phyloP scores from a whole-genome alignment of 1,284 basidiomycete genomes.

The Malassezia japonica region DNA sequence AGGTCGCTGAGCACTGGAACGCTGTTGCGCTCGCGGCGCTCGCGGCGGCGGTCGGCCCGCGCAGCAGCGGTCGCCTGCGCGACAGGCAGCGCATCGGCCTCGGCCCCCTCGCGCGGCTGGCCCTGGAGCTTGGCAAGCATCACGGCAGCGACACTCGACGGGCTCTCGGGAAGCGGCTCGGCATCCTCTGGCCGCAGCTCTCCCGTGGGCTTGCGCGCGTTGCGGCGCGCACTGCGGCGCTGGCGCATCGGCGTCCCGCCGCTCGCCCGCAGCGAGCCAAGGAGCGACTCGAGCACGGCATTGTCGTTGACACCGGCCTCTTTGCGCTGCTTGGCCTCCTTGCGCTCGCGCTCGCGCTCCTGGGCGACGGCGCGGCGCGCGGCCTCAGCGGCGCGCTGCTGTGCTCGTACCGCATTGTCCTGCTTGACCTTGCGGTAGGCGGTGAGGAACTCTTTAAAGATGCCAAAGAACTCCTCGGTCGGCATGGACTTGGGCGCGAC shows the following conservation, averaged over 20 bases:
- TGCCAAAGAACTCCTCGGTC: conserved; percentile 48
- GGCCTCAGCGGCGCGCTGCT: conserved; percentile 41
- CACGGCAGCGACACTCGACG: conserved; percentile 34
- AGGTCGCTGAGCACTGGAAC: conserved; percentile 6
- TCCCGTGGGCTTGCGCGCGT: neutral
- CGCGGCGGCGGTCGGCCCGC: conserved; percentile 14
- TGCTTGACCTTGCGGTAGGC: conserved; percentile 45
- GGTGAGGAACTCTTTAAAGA: conserved; percentile 45
- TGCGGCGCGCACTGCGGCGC: conserved; percentile 28
- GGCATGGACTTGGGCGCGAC: conserved; percentile 36
- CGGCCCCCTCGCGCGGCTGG: conserved; percentile 5
- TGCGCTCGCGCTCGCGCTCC: conserved; percentile 39
- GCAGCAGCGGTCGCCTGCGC: conserved; percentile 5
- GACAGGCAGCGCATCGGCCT: neutral
- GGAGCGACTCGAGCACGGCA: conserved; percentile 43
- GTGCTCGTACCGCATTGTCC: conserved; percentile 39
- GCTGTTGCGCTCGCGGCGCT: conserved; percentile 12
- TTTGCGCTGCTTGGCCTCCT: conserved; percentile 37
- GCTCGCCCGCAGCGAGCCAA: conserved; percentile 37
- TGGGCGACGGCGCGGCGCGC: conserved; percentile 42
- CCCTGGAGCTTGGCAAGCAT: conserved; percentile 43
- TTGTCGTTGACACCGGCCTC: conserved; percentile 43
- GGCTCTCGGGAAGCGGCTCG: conserved; percentile 11
- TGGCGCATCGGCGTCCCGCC: conserved; percentile 36
- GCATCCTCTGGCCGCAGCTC: neutral